Conservation (phyloP, 75 land plant species). For the Adiantum capillusveneris region DNA sequence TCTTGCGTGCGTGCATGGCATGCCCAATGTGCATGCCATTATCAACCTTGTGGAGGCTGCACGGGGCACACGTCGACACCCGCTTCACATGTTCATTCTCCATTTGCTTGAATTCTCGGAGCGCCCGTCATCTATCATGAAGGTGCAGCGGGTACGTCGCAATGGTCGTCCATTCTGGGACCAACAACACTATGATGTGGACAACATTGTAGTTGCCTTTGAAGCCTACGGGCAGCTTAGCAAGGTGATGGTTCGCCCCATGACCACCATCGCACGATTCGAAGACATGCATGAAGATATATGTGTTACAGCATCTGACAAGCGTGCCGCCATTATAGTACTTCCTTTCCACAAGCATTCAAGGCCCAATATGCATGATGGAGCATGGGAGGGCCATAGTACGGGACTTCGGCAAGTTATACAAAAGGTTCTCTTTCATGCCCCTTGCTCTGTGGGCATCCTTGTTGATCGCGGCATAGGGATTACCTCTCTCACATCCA, state of each 20-base stretch:
- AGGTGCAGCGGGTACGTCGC: constrained; percentile 54
- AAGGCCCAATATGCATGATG: constrained; percentile 35
- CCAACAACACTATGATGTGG: constrained; percentile 8
- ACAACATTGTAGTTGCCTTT: constrained; percentile 62
- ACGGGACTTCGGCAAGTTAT: constrained; percentile 38
- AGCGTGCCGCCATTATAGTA: constrained; percentile 51
- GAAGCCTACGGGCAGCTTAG: constrained; percentile 57
- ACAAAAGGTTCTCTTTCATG: constrained; percentile 36
- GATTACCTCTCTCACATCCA: constrained; percentile 27
- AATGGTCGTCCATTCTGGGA: constrained; percentile 71
- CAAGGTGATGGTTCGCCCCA: constrained; percentile 55
- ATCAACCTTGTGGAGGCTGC: constrained; percentile 61
- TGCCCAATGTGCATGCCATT: constrained; percentile 52
- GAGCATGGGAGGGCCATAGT: constrained; percentile 37
- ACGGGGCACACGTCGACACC: constrained; percentile 34
- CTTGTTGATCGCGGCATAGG: constrained; percentile 53
- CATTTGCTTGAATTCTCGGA: constrained; percentile 86
- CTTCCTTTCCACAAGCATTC: constrained; percentile 67
- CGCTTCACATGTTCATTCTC: constrained; percentile 57
- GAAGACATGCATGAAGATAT: constrained; percentile 81
- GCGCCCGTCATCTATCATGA: constrained; percentile 65
- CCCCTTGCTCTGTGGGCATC: constrained; percentile 68
- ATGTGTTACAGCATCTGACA: constrained; percentile 51
- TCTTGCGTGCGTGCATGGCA: constrained; percentile 58
- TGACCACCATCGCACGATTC: constrained; percentile 62